Conservation (phyloP, 805 yeast species). For the Sugiyamaella smithiae region DNA sequence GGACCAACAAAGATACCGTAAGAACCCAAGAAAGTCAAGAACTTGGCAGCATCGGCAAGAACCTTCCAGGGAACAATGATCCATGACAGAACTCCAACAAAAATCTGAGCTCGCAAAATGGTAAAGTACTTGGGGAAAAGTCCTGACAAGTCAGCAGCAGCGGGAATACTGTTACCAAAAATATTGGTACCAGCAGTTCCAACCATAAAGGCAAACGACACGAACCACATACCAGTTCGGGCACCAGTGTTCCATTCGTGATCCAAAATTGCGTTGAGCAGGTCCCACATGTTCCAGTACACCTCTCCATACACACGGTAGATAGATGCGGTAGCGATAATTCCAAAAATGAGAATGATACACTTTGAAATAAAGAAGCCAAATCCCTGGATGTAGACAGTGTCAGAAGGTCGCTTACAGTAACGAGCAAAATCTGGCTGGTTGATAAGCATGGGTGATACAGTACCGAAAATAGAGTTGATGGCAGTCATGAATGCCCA, state of each 20-base stretch:
- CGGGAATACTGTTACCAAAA: conserved; percentile 45
- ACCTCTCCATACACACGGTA: conserved; percentile 41
- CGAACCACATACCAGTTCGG: conserved; percentile 33
- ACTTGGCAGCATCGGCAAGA: conserved; percentile 36
- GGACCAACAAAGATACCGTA: conserved; percentile 43
- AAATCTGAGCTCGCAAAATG: conserved; percentile 50
- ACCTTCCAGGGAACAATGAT: conserved; percentile 40
- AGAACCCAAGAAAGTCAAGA: conserved; percentile 36
- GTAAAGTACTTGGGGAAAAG: conserved; percentile 57
- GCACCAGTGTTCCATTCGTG: conserved; percentile 39
- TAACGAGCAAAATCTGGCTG: conserved; percentile 20
- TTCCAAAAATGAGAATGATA: conserved; percentile 35
- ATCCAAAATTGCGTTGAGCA: conserved; percentile 41
- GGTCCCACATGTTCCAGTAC: conserved; percentile 48
- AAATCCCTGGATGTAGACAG: conserved; percentile 15
- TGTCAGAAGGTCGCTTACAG: conserved; percentile 13
- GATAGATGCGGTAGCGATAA: conserved; percentile 44
- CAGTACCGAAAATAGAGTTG: conserved; percentile 22
- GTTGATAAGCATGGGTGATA: conserved; percentile 20
- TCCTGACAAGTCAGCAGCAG: conserved; percentile 47
- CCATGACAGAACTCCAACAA: conserved; percentile 16
- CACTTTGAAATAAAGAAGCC: conserved; percentile 19
- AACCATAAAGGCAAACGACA: conserved; percentile 15
- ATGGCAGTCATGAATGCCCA: conserved; percentile 20
- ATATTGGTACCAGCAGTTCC: conserved; percentile 32